A percentile compares a stretch with the other conserved stretches of the same genome.
Conservation (phyloP, 768 basidiomycete species). For the Lactifluus rugatus region DNA sequence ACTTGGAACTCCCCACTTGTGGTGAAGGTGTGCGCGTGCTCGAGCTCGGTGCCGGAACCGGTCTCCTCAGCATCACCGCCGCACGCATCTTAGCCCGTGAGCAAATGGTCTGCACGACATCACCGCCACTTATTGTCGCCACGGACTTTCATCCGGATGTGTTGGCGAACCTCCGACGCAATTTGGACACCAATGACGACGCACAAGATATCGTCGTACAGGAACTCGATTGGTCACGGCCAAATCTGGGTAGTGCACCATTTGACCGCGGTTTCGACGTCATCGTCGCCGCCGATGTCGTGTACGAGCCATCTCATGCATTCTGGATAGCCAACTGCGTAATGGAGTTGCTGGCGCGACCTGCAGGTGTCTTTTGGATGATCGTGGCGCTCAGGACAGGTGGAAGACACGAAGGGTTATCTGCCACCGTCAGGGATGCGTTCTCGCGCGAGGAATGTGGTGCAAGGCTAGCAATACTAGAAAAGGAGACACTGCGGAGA, state of each 20-base stretch:
- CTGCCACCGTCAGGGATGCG: constrained; percentile 42
- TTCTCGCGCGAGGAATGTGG: constrained; percentile 30
- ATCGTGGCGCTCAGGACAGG: constrained; percentile 60
- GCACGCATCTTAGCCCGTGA: constrained; percentile 36
- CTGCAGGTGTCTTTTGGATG: constrained; percentile 55
- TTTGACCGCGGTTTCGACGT: constrained; percentile 46
- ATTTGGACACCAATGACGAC: constrained; percentile 46
- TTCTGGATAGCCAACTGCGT: constrained; percentile 59
- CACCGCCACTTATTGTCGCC: constrained; percentile 39
- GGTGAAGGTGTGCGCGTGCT: constrained; percentile 32
- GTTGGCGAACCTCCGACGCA: constrained; percentile 52
- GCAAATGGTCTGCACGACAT: background rate
- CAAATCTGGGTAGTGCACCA: constrained; percentile 27
- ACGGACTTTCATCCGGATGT: constrained; percentile 78
- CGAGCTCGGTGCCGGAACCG: constrained; percentile 83
- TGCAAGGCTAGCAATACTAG: constrained; percentile 36
- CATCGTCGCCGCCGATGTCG: constrained; percentile 70
- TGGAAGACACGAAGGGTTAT: constrained; percentile 52
- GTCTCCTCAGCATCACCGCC: constrained; percentile 63
- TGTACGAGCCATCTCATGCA: constrained; percentile 66
- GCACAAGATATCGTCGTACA: constrained; percentile 33
- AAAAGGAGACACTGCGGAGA: constrained; percentile 38
- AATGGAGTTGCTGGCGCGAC: constrained; percentile 34
- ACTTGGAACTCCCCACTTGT: constrained; percentile 19
- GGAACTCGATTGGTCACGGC: constrained; percentile 56